Evolutionary conservation across 768 basidiomycete species (phyloP).

Genomic region (Boletus rex-veris): DNA sequence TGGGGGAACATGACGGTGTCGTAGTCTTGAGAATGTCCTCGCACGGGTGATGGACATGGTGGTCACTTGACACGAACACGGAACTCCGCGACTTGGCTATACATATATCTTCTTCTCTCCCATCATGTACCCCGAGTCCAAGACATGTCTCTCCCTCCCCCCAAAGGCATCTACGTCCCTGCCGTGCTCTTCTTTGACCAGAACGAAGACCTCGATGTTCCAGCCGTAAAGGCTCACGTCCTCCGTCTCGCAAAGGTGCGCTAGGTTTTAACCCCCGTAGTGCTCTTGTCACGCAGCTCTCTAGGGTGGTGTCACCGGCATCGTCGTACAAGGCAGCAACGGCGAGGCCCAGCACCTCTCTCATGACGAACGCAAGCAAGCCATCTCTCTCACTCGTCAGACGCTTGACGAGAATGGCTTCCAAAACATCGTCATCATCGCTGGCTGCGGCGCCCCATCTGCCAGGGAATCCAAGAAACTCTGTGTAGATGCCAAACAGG

Average conservation of each 20-base stretch:
- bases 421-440: conserved; percentile 63
- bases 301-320: conserved; percentile 70
- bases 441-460: conserved; percentile 81
- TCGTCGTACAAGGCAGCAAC: conserved; percentile 71
- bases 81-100: too few species aligned
- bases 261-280: neutral
- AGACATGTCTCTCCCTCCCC: neutral
- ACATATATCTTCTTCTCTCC: too few species aligned
- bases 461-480: conserved; percentile 72
- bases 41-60: too few species aligned
- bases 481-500: conserved; percentile 69
- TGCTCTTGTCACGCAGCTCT: conserved; percentile 17
- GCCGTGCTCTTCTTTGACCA: conserved; percentile 71
- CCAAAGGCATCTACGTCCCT: conserved; percentile 57
- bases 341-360: conserved; percentile 77
- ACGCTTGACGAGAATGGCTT: conserved; percentile 75
- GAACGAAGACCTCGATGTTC: conserved; percentile 67
- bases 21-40: neutral
- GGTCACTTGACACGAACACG: too few species aligned
- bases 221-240: conserved; percentile 64
- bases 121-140: too few species aligned
- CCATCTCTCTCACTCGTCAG: conserved; percentile 61
- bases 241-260: conserved; percentile 67
- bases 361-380: conserved; percentile 62
- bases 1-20: conserved; percentile 32